These are phyloP conservation scores for Cryptococcus sp. DNA, from an alignment of 1,284 basidiomycete genomes.

Conservation along the genomic window DNA sequence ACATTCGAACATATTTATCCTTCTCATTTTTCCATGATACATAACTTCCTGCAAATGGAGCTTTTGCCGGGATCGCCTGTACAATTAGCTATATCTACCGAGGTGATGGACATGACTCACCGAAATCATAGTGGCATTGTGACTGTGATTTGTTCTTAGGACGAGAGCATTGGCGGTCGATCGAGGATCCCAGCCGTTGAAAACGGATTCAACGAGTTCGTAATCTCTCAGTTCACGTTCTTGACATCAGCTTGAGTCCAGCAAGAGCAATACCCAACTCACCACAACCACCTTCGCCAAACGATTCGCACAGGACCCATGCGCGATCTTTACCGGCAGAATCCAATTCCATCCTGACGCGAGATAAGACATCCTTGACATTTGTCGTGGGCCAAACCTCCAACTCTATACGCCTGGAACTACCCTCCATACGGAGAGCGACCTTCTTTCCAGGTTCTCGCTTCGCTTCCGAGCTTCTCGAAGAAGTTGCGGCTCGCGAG, in stretches of 20 bases:
- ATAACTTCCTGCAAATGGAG: conserved; percentile 66
- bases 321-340: conserved; percentile 16
- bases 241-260: conserved; percentile 37
- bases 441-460: no score
- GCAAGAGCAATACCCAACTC: no score
- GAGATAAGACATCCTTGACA: conserved; percentile 31
- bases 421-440: no score
- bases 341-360: conserved; percentile 22
- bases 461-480: no score
- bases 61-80: conserved; percentile 66
- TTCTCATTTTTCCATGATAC: conserved; percentile 80
- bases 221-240: conserved; percentile 81
- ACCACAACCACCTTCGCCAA: conserved; percentile 42
- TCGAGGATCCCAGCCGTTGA: conserved; percentile 76
- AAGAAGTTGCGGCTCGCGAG: no score
- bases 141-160: conserved; percentile 34
- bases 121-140: no score
- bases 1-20: conserved; percentile 88
- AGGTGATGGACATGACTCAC: no score
- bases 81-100: conserved; percentile 6
- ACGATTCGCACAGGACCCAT: conserved; percentile 44
- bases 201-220: conserved; percentile 67
- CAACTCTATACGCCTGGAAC: conserved; percentile 5
- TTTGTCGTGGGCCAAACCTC: conserved; percentile 36
- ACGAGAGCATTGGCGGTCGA: conserved; percentile 71